Evolutionary conservation across 2,329 filamentous ascomycete species (phyloP).

Genomic region (Endoconidiophora polonica): DNA sequence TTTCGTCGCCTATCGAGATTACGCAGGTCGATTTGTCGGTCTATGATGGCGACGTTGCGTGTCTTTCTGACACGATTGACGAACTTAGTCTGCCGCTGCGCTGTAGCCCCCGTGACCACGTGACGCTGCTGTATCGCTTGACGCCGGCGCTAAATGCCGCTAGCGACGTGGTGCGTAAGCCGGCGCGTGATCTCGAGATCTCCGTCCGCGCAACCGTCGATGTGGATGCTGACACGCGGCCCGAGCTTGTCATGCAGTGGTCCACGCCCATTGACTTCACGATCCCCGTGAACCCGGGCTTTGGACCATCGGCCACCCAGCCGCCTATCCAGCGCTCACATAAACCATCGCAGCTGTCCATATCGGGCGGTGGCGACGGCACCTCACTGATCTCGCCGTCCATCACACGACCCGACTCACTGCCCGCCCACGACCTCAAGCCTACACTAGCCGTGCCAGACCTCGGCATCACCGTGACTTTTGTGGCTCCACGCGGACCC

Average conservation of each 20-base stretch:
- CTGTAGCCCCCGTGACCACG: conserved; percentile 55
- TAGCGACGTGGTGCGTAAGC: conserved; percentile 29
- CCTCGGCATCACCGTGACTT: conserved; percentile 60
- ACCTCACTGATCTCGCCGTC: conserved; percentile 41
- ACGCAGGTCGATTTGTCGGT: conserved; percentile 41
- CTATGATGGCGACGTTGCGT: conserved; percentile 34
- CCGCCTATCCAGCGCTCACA: conserved; percentile 44
- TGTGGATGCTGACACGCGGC: conserved; percentile 38
- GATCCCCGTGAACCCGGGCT: conserved; percentile 45
- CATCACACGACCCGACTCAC: conserved; percentile 39
- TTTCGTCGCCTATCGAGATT: conserved; percentile 48
- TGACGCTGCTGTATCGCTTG: conserved; percentile 58
- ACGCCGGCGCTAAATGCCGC: conserved; percentile 27
- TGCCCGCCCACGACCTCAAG: conserved; percentile 35
- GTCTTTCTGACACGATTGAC: conserved; percentile 24
- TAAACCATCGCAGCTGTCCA: conserved; percentile 47
- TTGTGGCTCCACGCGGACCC: conserved; percentile 41
- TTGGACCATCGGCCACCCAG: conserved; percentile 35
- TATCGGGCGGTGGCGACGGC: conserved; percentile 31
- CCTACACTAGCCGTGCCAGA: conserved; percentile 33
- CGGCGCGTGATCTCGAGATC: conserved; percentile 38
- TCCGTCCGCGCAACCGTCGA: conserved; percentile 43
- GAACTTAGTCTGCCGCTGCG: conserved; percentile 35
- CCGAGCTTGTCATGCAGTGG: conserved; percentile 50
- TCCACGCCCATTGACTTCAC: conserved; percentile 54